These are phyloP conservation scores for Fraxinus excelsior DNA, from an alignment of 257 asterid species.

Conservation along the genomic window DNA sequence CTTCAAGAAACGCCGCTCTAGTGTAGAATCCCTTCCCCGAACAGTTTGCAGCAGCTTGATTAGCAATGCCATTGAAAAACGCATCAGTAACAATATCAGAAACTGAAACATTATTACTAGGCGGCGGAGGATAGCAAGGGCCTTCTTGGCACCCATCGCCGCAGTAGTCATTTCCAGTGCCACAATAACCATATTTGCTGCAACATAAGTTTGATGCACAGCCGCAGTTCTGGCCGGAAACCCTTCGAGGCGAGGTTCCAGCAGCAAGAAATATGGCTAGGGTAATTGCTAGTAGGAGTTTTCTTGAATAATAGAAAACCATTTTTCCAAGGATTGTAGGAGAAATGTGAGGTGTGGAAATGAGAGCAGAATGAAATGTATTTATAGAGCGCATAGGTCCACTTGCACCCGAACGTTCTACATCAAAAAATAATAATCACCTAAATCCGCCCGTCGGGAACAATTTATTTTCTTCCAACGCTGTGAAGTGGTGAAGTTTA, in stretches of 20 bases:
- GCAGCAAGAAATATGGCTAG: neutral
- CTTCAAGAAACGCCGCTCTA: too few species aligned
- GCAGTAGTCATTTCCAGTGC: conserved; percentile 34
- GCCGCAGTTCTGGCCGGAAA: conserved; percentile 43
- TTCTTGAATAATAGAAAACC: neutral
- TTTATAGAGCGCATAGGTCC: too few species aligned
- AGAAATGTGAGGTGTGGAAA: neutral
- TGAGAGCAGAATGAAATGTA: too few species aligned
- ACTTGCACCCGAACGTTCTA: too few species aligned
- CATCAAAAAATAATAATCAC: too few species aligned
- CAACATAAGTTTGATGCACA: conserved; percentile 46
- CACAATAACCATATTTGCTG: conserved; percentile 52
- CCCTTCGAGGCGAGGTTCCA: neutral
- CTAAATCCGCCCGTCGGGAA: too few species aligned
- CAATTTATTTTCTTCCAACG: too few species aligned
- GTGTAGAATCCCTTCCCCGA: too few species aligned
- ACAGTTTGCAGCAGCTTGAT: too few species aligned
- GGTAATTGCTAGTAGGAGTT: conserved; percentile 1
- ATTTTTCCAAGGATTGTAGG: neutral
- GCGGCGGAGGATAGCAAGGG: neutral
- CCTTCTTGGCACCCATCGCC: conserved; percentile 48
- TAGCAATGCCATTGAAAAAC: conserved; percentile 25
- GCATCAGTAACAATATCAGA: conserved; percentile 41
- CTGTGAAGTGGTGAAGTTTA: too few species aligned
- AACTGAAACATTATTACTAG: conserved; percentile 24